Evolutionary conservation across 257 asterid species (phyloP), one percentile per base, ranked within the genome.

Genomic region (Solanum tarapatanum): DNA sequence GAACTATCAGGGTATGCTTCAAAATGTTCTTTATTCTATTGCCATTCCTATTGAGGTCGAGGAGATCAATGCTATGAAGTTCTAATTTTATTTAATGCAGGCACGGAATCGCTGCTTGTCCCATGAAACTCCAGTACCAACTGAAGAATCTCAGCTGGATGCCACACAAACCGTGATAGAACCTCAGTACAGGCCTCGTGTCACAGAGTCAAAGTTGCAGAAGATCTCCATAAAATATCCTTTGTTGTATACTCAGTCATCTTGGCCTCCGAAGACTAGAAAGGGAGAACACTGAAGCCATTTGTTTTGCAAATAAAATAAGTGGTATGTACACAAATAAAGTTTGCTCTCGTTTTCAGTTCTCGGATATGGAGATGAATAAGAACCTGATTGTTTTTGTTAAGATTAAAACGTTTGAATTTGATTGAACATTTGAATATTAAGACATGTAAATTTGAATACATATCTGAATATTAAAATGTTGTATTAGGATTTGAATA

Each of bases 151-250:
- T 90, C 90, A 41, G 77, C 89, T 79, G 30, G 91, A 87, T 62
- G 85, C 89, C 84, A 43, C 89, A 41, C 87, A 90, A 84, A 60
- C 89, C 35, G 23, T 77, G 74, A 90, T 86, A 58, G 95, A 92
- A 86, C 85, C 95, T 77, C 93, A 90, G 86, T 84, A 82, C 88
- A 82, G 92, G 93, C 94, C 94, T 90, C 93, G 84, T 64, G 91
- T 88, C 87, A 91, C 93, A 84, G 91, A 86, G 32, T 55, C 87
- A 14, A 94, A 92, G 84, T 89, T 88, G 89, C 96, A 91, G 85
- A 82, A 87, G 88, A 90, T 89, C 85, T 90, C 92, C 83, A 89
- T 84, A 90, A 90, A 88, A 95, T 95, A 95, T 94, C 98, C 96
- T 91, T 74, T 55, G 23, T 72, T 83, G 62, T 43, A 21, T 41